Evolutionary conservation across 257 asterid genomes (phyloP).

Genomic region (Anisodus acutangulus): DNA sequence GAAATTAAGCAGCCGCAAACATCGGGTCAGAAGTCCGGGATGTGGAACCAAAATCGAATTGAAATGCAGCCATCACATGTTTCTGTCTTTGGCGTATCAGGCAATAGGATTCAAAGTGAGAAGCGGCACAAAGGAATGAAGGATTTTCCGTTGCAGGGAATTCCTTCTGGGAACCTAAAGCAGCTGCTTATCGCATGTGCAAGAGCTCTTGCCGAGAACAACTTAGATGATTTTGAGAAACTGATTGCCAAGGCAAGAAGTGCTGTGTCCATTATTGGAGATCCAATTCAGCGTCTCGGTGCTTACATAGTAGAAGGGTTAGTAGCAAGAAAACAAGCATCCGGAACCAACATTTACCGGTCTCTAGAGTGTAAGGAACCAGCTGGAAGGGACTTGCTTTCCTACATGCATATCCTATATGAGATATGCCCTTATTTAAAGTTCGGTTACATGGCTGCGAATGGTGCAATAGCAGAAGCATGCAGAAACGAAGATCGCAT

Average conservation of each 20-base stretch:
- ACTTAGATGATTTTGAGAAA: slow-evolving; percentile 50
- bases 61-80: slow-evolving; percentile 45
- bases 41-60: slow-evolving; percentile 51
- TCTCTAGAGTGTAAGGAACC: slow-evolving; percentile 81
- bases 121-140: slow-evolving; percentile 42
- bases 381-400: slow-evolving; percentile 65
- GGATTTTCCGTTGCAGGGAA: slow-evolving; percentile 41
- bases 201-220: slow-evolving; percentile 66
- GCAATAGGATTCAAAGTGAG: slow-evolving; percentile 39
- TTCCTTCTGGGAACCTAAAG: slow-evolving; percentile 65
- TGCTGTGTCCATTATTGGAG: slow-evolving; percentile 77
- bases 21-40: slow-evolving; percentile 51
- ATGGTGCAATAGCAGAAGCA: slow-evolving; percentile 93
- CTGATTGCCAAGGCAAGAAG: slow-evolving; percentile 57
- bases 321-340: slow-evolving; percentile 75
- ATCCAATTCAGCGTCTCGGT: slow-evolving; percentile 92
- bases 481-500: slow-evolving; percentile 75
- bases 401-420: slow-evolving; percentile 83
- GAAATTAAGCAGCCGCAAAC: slow-evolving; percentile 49
- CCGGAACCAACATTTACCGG: slow-evolving; percentile 79
- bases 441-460: slow-evolving; percentile 96
- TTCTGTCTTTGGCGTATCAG: slow-evolving; percentile 39
- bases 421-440: slow-evolving; percentile 91
- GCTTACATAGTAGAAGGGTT: slow-evolving; percentile 93
- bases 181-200: slow-evolving; percentile 75